Evolutionary conservation across 2,329 filamentous ascomycete species (phyloP).

Genomic region (Bipolaris gigantea): DNA sequence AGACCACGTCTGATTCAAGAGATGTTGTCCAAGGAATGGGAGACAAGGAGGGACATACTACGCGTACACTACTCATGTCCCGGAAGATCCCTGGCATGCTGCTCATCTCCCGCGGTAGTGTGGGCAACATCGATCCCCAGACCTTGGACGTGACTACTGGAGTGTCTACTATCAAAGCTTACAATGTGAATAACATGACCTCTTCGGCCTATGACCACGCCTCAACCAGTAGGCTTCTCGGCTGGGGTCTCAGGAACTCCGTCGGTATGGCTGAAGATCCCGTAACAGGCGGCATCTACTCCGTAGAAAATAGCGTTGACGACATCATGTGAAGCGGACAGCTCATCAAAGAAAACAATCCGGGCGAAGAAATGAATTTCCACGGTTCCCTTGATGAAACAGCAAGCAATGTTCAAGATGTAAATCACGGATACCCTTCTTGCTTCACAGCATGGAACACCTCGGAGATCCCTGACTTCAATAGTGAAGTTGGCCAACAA

Average conservation of each 20-base stretch:
- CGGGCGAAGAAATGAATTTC: constrained; percentile 74
- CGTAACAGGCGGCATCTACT: constrained; percentile 53
- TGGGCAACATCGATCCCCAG: constrained; percentile 61
- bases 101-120: constrained; percentile 67
- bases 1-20: constrained; percentile 51
- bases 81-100: constrained; percentile 58
- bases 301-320: constrained; percentile 73
- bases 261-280: constrained; percentile 70
- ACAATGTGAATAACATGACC: constrained; percentile 53
- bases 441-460: constrained; percentile 70
- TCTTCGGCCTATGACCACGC: constrained; percentile 51
- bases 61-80: constrained; percentile 68
- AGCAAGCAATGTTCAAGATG: constrained; percentile 45
- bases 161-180: constrained; percentile 68
- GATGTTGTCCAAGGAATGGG: constrained; percentile 66
- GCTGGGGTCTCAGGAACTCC: constrained; percentile 74
- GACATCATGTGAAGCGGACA: constrained; percentile 59
- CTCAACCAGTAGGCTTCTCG: constrained; percentile 54
- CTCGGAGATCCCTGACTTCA: constrained; percentile 52
- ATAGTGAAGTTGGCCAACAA: constrained; percentile 52
- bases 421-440: constrained; percentile 71
- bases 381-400: constrained; percentile 64
- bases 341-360: constrained; percentile 70
- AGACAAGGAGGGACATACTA: constrained; percentile 60
- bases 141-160: constrained; percentile 59